A percentile compares a stretch with the other conserved stretches of the same genome.
Evolutionary conservation across 2,329 filamentous ascomycete genomes (phyloP).

Genomic region (Epichloe scottii): DNA sequence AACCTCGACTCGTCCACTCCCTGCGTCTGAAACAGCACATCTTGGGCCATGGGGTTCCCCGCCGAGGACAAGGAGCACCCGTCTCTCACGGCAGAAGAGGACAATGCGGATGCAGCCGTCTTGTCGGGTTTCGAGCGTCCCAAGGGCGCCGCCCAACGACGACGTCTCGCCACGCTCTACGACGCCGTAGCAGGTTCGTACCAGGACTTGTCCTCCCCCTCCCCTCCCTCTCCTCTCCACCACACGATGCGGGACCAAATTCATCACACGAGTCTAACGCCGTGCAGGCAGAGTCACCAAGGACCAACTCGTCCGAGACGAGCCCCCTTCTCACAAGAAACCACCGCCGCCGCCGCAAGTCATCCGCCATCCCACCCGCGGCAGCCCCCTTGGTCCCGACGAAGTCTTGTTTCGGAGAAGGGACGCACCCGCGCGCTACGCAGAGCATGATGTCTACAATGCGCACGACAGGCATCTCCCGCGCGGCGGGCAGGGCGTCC

Average conservation of each 20-base stretch:
- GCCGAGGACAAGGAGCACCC: constrained; percentile 1
- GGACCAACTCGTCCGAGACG: constrained; percentile 11
- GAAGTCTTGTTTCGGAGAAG: constrained; percentile 56
- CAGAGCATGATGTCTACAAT: constrained; percentile 60
- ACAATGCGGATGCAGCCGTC: not conserved
- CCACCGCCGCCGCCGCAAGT: not conserved
- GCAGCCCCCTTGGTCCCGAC: constrained; percentile 44
- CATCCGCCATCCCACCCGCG: constrained; percentile 16
- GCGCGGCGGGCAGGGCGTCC: constrained; percentile 28
- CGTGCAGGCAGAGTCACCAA: constrained; percentile 19
- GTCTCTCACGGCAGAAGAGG: constrained; percentile 2
- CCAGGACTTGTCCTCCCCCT: not conserved
- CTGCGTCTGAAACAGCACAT: no score
- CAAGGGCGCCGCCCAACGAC: constrained; percentile 8
- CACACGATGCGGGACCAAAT: no score
- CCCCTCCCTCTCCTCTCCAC: no score
- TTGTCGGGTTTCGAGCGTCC: constrained; percentile 6
- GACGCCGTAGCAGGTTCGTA: constrained; percentile 56
- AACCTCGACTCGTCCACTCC: no score
- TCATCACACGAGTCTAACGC: constrained; percentile 13
- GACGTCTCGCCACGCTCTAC: constrained; percentile 45
- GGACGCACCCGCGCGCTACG: constrained; percentile 53
- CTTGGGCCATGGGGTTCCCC: not conserved
- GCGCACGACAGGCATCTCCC: constrained; percentile 45
- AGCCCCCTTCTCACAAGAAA: constrained; percentile 2